A percentile compares a stretch with the other conserved stretches of the same genome.
Conservation (phyloP, 805 yeast species). For the Metschnikowia lochheadii region DNA sequence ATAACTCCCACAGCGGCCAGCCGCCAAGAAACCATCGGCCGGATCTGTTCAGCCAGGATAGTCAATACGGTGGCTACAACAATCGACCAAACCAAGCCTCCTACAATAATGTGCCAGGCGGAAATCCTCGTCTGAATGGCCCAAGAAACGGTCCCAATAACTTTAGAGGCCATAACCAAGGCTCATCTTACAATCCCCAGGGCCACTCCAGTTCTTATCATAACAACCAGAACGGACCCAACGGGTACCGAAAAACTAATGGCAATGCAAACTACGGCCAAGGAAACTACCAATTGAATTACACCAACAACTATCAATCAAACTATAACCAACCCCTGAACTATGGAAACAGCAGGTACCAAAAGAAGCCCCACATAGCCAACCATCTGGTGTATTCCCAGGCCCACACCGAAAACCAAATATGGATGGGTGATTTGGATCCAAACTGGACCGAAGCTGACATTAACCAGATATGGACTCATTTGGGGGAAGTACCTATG, state of each 20-base stretch:
- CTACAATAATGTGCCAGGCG: not conserved
- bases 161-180: not conserved
- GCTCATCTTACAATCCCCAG: not conserved
- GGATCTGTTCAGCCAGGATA: not conserved
- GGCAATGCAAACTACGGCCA: constrained; percentile 2
- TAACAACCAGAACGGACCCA: not conserved
- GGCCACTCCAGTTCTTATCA: not conserved
- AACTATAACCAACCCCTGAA: not conserved
- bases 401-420: constrained; percentile 27
- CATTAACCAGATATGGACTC: constrained; percentile 65
- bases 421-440: constrained; percentile 92
- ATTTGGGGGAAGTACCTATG: constrained; percentile 58
- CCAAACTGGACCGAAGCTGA: constrained; percentile 75
- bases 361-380: constrained; percentile 7
- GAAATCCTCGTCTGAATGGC: not conserved
- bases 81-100: not conserved
- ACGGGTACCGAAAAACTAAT: constrained; percentile 3
- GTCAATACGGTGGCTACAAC: not conserved
- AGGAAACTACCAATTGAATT: constrained; percentile 4
- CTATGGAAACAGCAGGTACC: not conserved
- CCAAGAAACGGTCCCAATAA: not conserved
- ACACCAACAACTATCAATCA: not conserved
- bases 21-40: not conserved
- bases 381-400: constrained; percentile 18
- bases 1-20: not conserved